Conservation (phyloP, 768 basidiomycete genomes). For the Gymnopilus junonius region DNA sequence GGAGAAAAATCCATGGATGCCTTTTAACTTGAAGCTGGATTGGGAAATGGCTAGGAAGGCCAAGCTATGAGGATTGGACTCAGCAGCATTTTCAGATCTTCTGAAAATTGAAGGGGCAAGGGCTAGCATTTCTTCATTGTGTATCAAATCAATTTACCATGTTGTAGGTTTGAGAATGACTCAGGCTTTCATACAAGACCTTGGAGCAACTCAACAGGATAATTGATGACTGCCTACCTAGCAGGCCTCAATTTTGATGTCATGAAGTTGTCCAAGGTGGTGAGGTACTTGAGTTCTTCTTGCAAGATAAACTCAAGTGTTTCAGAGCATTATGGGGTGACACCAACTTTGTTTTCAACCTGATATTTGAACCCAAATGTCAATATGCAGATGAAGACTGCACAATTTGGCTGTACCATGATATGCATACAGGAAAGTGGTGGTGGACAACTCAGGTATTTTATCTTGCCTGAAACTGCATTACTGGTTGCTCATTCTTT, state of each 20-base stretch:
- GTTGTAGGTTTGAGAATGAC: background rate
- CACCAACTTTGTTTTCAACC: background rate
- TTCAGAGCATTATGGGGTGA: background rate
- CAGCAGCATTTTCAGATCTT: slow-evolving; percentile 41
- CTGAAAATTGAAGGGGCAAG: slow-evolving; percentile 42
- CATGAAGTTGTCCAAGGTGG: background rate
- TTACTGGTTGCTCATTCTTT: background rate
- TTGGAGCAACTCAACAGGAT: background rate
- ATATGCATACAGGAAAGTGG: slow-evolving; percentile 11
- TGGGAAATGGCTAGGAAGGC: slow-evolving; percentile 46
- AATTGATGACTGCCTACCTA: background rate
- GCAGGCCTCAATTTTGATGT: background rate
- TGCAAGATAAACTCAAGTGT: background rate
- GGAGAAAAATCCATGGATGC: slow-evolving; percentile 15
- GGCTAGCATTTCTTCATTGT: background rate
- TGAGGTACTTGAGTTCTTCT: slow-evolving; percentile 1
- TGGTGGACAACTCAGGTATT: slow-evolving; percentile 3
- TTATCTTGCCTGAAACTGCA: background rate
- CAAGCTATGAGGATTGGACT: slow-evolving; percentile 36
- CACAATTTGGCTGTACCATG: background rate
- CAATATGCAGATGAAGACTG: background rate
- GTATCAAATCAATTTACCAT: background rate
- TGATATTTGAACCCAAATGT: background rate
- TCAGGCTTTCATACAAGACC: background rate
- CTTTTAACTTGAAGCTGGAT: slow-evolving; percentile 37